Conservation (phyloP, 768 basidiomycete species). For the Cubamyces sp. region DNA sequence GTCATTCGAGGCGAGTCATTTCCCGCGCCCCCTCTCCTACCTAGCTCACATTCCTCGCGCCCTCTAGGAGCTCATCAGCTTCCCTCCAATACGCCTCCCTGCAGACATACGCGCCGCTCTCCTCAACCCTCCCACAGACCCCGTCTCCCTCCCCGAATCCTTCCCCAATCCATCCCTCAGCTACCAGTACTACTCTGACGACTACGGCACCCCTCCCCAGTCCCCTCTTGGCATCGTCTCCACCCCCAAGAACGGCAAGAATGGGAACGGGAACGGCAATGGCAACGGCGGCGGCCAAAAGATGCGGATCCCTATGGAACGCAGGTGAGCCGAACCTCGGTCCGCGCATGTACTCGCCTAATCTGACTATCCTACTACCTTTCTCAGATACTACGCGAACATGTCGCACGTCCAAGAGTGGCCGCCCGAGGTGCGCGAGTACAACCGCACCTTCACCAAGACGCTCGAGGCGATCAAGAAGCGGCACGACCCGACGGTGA, state of each 20-base stretch:
- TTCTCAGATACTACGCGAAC: conserved; percentile 81
- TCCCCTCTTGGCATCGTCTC: conserved; percentile 26
- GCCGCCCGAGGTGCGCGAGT: conserved; percentile 93
- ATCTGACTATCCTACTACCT: not conserved
- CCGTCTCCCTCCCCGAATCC: conserved; percentile 65
- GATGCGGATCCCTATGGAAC: conserved; percentile 81
- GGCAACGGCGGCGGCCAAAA: conserved; percentile 54
- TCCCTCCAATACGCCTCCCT: conserved; percentile 77
- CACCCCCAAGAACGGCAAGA: conserved; percentile 30
- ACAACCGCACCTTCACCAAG: conserved; percentile 90
- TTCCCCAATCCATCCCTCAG: conserved; percentile 78
- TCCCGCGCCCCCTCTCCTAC: not conserved
- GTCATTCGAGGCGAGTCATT: conserved; percentile 83
- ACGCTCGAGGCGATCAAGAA: conserved; percentile 87
- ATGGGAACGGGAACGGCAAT: conserved; percentile 40
- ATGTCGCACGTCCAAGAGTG: conserved; percentile 69
- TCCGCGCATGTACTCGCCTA: not conserved
- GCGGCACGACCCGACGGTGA: conserved; percentile 96
- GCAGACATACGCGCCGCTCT: conserved; percentile 69
- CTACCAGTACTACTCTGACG: conserved; percentile 45
- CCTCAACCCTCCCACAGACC: conserved; percentile 50
- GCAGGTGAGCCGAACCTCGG: conserved; percentile 55
- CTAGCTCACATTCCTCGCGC: not conserved
- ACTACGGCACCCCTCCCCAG: conserved; percentile 23
- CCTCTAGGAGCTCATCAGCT: conserved; percentile 82